Percentiles rank a stretch among this genome's conserved stretches.
Evolutionary conservation across 345 rosid genomes (phyloP).

Genomic region (Syzygium aqueum): DNA sequence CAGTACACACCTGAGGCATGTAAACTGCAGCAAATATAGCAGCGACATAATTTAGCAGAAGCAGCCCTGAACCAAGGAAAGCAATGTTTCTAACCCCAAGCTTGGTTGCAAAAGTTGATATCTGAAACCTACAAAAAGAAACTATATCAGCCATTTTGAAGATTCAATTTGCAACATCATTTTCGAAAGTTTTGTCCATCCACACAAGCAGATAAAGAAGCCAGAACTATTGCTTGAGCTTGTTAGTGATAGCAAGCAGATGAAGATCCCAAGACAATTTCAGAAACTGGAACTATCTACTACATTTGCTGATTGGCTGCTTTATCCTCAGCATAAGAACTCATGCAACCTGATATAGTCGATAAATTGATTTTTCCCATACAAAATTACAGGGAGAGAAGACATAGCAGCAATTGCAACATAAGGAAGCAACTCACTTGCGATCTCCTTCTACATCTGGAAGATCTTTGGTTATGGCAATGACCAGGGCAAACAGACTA

Average conservation of each 20-base stretch:
- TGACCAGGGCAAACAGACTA: constrained; percentile 81
- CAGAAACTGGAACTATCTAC: not conserved
- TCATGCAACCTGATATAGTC: not conserved
- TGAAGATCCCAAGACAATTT: not conserved
- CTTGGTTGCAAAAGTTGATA: constrained; percentile 85
- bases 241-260: not conserved
- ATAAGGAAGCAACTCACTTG: constrained; percentile 45
- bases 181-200: not conserved
- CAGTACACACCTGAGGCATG: constrained; percentile 69
- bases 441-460: constrained; percentile 97
- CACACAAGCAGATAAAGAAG: not conserved
- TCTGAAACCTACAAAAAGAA: constrained; percentile 53
- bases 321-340: not conserved
- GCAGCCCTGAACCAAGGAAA: constrained; percentile 78
- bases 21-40: constrained; percentile 69
- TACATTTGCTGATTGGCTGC: not conserved
- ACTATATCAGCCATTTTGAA: not conserved
- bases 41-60: constrained; percentile 70
- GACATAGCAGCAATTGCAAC: not conserved
- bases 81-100: constrained; percentile 95
- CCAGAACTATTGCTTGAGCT: not conserved
- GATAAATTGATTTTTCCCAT: not conserved
- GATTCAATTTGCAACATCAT: not conserved
- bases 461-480: constrained; percentile 94
- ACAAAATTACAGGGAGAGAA: not conserved